Base-by-base conservation (phyloP, 257 asterid genomes). In the Eustoma russellianum region DNA sequence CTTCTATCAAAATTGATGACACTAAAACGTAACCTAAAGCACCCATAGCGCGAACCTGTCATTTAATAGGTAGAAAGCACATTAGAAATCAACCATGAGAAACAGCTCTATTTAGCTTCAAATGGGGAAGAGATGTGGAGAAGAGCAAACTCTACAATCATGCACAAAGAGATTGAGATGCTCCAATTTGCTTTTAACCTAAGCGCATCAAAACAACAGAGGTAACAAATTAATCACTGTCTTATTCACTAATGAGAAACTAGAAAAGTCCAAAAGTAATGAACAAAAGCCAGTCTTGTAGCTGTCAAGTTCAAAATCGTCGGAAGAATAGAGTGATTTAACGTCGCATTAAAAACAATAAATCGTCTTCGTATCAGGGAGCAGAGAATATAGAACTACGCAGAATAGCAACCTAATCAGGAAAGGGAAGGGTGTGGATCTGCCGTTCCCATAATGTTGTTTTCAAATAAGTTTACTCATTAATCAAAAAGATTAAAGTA, bases 41-140 rank as follows among this genome's bases (percentile, higher is more conserved):
- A 52, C 98, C 98, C 11, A 68, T 49, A 14, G 97, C 94, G 65
- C 97, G 86, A 74, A 86, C 91, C 97, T 92, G 79, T 74, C 69
- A 53, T 54, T 45, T 50, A 56, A 66, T 1, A 33, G 30, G 30
- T 24, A 24, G 30, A 11, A 38, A 38, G 12, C 43, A 11, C 0
- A 11, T 38, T 38, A 38, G 13, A 43, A 13, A 57, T 7, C 19
- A 13, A 59, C 41, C 15, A 17, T 52, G 30, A 55, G 61, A 62
- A 61, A 53, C 60, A 45, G 14, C 53, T 13, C 18, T 14, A 49
- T 18, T 60, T 9, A 66, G 40, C 46, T 62, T 19, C n/a, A 50
- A 59, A 33, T 17, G 51, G 28, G 54, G 54, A 70, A 67, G 56
- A 53, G 33, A n/a, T 2, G 51, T 64, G 46, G 59, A 52, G 19